Base-by-base conservation (phyloP, 139 green algal genomes). In the Mesotaenium endlicherianum region DNA sequence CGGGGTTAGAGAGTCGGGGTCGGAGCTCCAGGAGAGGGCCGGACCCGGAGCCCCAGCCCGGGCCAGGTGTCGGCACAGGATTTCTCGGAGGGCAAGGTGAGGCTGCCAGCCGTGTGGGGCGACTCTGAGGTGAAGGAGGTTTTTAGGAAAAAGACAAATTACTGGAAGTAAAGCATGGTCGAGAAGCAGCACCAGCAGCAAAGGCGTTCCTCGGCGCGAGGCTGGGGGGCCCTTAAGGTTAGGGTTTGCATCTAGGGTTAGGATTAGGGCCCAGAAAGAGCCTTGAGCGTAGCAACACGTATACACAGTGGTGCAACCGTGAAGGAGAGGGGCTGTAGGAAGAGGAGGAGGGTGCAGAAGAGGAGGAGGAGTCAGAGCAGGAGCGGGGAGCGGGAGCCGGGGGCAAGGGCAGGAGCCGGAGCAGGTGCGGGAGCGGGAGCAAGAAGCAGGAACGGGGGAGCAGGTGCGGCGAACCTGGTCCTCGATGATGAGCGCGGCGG, bases 401-500 rank as follows among this genome's bases (percentile, higher is more conserved):
- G 8, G 47, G 47, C 11, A 11, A 11, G 8, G 47, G 47, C 47
- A 57, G 47, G 8, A 16, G 59, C 31, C 6, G 59, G 14, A 16
- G 59, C 30, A 71, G 59, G 11, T 11, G 59, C 6, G 14, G 59
- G 17, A 38, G 59, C 30, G 31, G 59, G 8, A 38, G 59, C 59
- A 16, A 71, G 11, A 43, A 71, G 11, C 14, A 40, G 11, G 31
- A 40, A 6, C 14, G 14, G 14, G 59, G 30, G 14, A n/a, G 59
- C 30, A n/a, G 30, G 14, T 71, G 30, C 47, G 47, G 47, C 47
- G 47, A 57, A 86, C 80, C 75, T 88, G 82, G 88, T 98, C 96
- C 80, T 98, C 96, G 40, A 98, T 96, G 20, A 98, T 90, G 17
- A 98, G 94, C 70, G 95, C 95, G 38, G 94, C 94, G 74, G 95